phyloP scores from a whole-genome alignment of 345 rosid species.

The Excoecaria agallocha region DNA sequence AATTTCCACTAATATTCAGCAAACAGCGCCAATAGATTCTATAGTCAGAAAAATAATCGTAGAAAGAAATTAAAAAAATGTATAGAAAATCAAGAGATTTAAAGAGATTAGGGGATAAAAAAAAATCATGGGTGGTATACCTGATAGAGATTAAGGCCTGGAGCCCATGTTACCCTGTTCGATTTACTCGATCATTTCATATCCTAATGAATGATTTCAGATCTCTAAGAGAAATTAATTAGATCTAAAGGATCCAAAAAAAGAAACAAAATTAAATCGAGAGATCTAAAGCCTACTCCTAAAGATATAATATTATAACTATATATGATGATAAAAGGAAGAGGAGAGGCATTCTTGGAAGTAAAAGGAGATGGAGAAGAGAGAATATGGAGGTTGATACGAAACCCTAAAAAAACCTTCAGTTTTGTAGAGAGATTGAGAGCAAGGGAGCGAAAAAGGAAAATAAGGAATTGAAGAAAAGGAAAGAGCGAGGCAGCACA shows the following conservation, averaged over 20 bases:
- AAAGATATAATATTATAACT: neutral
- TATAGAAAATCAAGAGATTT: neutral
- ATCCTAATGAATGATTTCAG: conserved; percentile 7
- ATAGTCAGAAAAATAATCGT: neutral
- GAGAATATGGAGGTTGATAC: neutral
- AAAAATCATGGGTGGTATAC: conserved; percentile 26
- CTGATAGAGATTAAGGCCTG: conserved; percentile 57
- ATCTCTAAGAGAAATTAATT: neutral
- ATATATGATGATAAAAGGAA: neutral
- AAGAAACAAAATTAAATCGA: neutral
- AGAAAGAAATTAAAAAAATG: neutral
- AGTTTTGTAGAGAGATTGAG: too few relatives aligned
- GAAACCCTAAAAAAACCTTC: too few relatives aligned
- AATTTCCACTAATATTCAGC: too few relatives aligned
- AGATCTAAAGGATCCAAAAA: conserved; percentile 1
- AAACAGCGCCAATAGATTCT: neutral
- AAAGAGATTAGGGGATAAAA: neutral
- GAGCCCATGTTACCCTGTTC: conserved; percentile 57
- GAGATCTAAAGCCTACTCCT: neutral
- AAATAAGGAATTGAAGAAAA: too few relatives aligned
- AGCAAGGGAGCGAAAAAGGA: too few relatives aligned
- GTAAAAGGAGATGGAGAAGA: too few relatives aligned
- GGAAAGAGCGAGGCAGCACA: too few relatives aligned
- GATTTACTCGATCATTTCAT: conserved; percentile 55
- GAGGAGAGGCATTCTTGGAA: neutral